phyloP scores from a whole-genome alignment of 73 alveolate species.

The Tetrahymena malaccensis region DNA sequence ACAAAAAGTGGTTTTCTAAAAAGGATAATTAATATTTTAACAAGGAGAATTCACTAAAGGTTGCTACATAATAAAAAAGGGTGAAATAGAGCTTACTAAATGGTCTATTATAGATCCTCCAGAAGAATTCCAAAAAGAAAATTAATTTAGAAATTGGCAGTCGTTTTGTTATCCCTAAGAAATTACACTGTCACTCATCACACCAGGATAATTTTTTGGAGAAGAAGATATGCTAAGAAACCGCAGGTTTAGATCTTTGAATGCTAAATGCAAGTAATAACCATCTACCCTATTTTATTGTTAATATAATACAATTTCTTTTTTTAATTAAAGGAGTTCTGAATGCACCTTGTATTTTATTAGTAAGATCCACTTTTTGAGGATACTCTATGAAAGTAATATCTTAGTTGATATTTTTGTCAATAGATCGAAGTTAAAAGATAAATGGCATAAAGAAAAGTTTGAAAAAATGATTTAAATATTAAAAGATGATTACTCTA shows the following conservation, averaged over 20 bases:
- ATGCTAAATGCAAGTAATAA: not conserved
- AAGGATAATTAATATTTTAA: not conserved
- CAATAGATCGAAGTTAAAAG: not conserved
- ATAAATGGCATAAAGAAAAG: not conserved
- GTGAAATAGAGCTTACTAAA: not conserved
- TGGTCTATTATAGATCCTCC: not conserved
- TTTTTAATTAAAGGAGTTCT: not conserved
- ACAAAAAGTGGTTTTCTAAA: not conserved
- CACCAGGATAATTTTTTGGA: not conserved
- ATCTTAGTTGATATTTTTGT: not conserved
- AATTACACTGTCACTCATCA: not conserved
- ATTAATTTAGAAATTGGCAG: not conserved
- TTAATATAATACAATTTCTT: not conserved
- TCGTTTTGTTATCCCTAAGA: not conserved
- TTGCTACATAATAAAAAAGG: not conserved
- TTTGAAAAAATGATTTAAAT: not conserved
- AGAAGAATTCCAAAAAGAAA: not conserved
- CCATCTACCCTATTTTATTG: not conserved
- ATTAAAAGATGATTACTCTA: not conserved
- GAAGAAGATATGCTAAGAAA: not conserved
- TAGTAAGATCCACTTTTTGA: not conserved
- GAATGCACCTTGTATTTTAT: not conserved
- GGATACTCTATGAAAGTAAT: not conserved
- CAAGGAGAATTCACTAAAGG: not conserved
- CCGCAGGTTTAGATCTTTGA: not conserved